Percentiles rank a stretch among this genome's conserved stretches.
phyloP scores from a whole-genome alignment of 345 rosid species.

The Viola odorata region DNA sequence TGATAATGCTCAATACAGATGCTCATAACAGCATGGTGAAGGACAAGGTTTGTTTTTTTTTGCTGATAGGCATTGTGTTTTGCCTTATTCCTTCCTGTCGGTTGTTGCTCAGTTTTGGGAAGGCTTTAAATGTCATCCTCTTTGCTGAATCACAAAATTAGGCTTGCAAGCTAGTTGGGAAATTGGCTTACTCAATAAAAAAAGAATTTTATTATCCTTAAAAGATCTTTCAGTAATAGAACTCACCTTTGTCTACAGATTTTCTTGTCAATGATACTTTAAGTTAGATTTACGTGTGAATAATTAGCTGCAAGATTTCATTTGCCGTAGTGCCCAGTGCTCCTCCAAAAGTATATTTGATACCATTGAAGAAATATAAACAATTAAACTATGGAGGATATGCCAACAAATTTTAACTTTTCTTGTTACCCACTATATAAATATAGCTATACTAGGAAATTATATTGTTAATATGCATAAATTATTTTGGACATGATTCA shows the following conservation, averaged over 20 bases:
- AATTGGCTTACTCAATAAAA: not conserved
- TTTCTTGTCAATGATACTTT: not conserved
- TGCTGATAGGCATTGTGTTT: conserved; percentile 5
- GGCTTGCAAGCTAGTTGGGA: not conserved
- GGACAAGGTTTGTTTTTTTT: conserved; percentile 67
- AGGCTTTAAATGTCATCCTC: not conserved
- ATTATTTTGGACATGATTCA: not conserved
- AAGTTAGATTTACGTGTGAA: not conserved
- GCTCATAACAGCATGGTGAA: conserved; percentile 96
- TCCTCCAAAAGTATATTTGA: not conserved
- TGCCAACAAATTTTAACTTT: not conserved
- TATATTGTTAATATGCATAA: conserved; percentile 3
- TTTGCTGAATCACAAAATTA: not conserved
- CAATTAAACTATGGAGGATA: not conserved
- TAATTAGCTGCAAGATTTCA: not conserved
- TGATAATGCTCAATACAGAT: conserved; percentile 93
- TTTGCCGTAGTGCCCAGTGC: not conserved
- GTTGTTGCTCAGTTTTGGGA: not conserved
- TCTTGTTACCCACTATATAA: not conserved
- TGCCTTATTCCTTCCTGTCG: not conserved
- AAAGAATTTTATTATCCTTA: not conserved
- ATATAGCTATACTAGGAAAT: not conserved
- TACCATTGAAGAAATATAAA: not conserved
- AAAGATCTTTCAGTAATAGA: not conserved
- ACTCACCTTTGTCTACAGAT: not conserved